A percentile compares a stretch with the other conserved stretches of the same genome.
Conservation (phyloP, 495 filamentous ascomycete genomes). For the Penicillium dipodomyicola region DNA sequence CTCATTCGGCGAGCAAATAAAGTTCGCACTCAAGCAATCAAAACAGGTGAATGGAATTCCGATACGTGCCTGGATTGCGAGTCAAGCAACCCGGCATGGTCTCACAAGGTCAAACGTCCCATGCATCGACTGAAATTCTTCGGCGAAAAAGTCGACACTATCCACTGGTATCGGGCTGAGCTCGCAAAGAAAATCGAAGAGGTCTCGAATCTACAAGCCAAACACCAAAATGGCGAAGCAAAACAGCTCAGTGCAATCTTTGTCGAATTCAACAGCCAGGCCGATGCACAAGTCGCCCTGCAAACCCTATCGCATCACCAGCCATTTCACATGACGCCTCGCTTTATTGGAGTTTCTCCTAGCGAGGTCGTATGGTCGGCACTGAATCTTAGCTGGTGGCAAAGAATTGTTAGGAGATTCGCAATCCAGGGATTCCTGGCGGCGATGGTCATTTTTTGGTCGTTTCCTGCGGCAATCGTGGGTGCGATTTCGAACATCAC, state of each 20-base stretch:
- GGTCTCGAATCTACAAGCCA: conserved; percentile 61
- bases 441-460: conserved; percentile 86
- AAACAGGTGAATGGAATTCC: conserved; percentile 24
- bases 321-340: conserved; percentile 80
- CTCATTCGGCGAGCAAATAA: conserved; percentile 61
- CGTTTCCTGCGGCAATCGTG: conserved; percentile 79
- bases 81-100: conserved; percentile 46
- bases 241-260: conserved; percentile 68
- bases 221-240: conserved; percentile 45
- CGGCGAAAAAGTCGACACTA: conserved; percentile 76
- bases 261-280: conserved; percentile 76
- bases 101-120: conserved; percentile 49
- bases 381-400: conserved; percentile 79
- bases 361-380: conserved; percentile 80
- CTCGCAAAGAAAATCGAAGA: conserved; percentile 69
- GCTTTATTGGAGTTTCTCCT: conserved; percentile 75
- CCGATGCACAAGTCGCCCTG: conserved; percentile 75
- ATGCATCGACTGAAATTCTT: conserved; percentile 54
- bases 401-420: conserved; percentile 66
- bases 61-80: conserved; percentile 39
- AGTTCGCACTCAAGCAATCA: conserved; percentile 45
- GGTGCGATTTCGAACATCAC: conserved; percentile 78
- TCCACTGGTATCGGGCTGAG: conserved; percentile 75
- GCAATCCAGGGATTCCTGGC: conserved; percentile 64
- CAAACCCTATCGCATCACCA: conserved; percentile 82